phyloP scores from a whole-genome alignment of 208 protist species.

The Angomonas ambiguus region DNA sequence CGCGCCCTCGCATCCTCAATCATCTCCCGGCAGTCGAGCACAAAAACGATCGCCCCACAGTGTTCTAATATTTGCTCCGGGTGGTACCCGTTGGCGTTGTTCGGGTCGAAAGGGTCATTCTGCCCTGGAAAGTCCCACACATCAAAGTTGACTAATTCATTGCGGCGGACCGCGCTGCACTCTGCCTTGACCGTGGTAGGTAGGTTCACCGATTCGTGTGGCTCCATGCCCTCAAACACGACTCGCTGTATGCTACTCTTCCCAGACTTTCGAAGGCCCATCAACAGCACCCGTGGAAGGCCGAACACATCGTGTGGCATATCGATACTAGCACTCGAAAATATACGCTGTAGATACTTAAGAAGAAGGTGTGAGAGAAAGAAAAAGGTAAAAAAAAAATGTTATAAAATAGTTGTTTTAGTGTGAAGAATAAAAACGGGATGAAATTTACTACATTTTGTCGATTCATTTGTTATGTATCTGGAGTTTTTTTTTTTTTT shows the following conservation, averaged over 20 bases:
- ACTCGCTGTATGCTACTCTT: slow-evolving; percentile 92
- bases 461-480: background rate
- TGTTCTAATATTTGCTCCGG: slow-evolving; percentile 69
- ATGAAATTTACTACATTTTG: background rate
- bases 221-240: slow-evolving; percentile 87
- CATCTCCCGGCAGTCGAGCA: slow-evolving; percentile 82
- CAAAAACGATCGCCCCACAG: slow-evolving; percentile 87
- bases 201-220: slow-evolving; percentile 76
- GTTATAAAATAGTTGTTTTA: background rate
- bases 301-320: slow-evolving; percentile 30
- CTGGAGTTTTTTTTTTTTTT: background rate
- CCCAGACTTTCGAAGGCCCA: slow-evolving; percentile 85
- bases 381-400: slow-evolving; percentile 1
- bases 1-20: slow-evolving; percentile 76
- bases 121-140: slow-evolving; percentile 91
- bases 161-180: slow-evolving; percentile 70
- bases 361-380: too few relatives aligned
- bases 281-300: slow-evolving; percentile 81
- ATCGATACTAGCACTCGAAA: background rate
- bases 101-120: slow-evolving; percentile 76
- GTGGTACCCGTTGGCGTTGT: slow-evolving; percentile 50
- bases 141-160: slow-evolving; percentile 89
- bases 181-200: slow-evolving; percentile 79
- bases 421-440: background rate
- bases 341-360: too few relatives aligned